A percentile compares a stretch with the other conserved stretches of the same genome.
Evolutionary conservation across 768 basidiomycete genomes (phyloP).

Genomic region (Mycena amicta): DNA sequence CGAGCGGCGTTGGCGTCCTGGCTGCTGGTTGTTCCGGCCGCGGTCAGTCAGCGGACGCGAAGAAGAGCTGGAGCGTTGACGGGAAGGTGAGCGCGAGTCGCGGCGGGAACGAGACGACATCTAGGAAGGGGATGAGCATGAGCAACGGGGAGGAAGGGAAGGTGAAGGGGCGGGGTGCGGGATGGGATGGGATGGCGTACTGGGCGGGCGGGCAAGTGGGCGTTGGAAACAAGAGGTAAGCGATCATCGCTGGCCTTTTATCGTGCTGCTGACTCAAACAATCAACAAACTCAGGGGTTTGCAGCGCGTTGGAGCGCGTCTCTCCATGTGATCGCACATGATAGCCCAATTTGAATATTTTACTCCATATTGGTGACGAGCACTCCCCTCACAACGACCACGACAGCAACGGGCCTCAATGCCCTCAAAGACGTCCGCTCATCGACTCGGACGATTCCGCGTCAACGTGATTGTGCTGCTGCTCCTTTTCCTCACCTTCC

Average conservation of each 20-base stretch:
- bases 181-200: too few species aligned
- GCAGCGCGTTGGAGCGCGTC: background rate
- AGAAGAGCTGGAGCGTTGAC: too few species aligned
- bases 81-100: too few species aligned
- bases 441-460: background rate
- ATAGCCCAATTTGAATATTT: background rate
- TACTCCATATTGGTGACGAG: background rate
- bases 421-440: too few species aligned
- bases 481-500: background rate
- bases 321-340: background rate
- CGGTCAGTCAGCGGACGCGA: too few species aligned
- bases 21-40: too few species aligned
- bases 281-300: background rate
- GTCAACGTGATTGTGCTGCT: background rate
- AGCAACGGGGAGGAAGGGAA: too few species aligned
- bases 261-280: background rate
- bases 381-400: background rate
- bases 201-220: too few species aligned
- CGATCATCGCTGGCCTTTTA: background rate
- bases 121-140: too few species aligned
- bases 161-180: too few species aligned
- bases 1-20: too few species aligned
- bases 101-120: too few species aligned
- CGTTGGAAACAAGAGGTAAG: background rate
- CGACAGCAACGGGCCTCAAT: background rate